Evolutionary conservation across 345 rosid species (phyloP), one percentile per base, ranked within the genome.

Genomic region (Populus davidiana): DNA sequence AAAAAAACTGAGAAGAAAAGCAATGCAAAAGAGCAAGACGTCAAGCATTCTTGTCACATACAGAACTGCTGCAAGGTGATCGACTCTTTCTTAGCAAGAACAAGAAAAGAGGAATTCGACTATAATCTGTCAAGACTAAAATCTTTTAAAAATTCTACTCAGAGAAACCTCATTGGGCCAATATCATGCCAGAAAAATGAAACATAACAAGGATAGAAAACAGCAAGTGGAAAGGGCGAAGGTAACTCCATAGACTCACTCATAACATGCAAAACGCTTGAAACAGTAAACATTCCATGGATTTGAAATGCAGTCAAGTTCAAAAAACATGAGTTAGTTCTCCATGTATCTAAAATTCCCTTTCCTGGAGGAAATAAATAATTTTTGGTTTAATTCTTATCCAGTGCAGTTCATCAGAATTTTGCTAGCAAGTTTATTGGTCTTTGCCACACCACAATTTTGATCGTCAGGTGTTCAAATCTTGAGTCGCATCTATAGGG

Each of bases 1-100:
- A 1, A 21, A 52, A 6, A 18, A 18, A 17, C 0, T 5, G 0
- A 0, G 0, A 43, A 43, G 12, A 1, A 1, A 6, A 6, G 3
- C 0, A 18, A 17, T 14, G 2, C 3, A 47, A 47, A 47, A 13
- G 0, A 1, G 43, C n/a, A 20, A 20, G 20, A 10, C 12, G 63
- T 23, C 63, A 59, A 6, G n/a, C 63, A 59, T 59, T n/a, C 5
- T 59, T 59, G 29, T 25, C 29, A n/a, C 29, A n/a, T 59, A 12
- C 63, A 56, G 14, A n/a, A 56, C 63, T 9, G 63, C 63, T 56
- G 27, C 63, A n/a, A 4, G 29, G 63, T n/a, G 63, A 59, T 59
- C 29, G n/a, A 23, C 29, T 10, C 8, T n/a, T 56, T 56, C 25
- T n/a, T 56, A 56, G 56, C 62, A 56, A 21, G 13, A n/a, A n/a